phyloP scores from a whole-genome alignment of 2,329 filamentous ascomycete species.

The Apiospora hydei region DNA sequence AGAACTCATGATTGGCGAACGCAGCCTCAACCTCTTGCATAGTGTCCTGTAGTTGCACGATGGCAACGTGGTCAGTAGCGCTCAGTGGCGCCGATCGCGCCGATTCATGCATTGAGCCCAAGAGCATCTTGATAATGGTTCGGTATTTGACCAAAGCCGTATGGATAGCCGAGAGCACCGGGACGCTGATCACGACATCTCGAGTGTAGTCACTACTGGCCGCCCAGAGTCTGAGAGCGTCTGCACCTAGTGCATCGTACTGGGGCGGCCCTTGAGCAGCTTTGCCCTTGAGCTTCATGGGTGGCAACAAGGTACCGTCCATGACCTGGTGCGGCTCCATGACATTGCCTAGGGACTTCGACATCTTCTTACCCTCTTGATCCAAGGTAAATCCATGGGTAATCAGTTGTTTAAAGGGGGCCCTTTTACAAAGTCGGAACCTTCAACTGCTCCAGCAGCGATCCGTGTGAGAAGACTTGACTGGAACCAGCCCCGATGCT shows the following conservation, averaged over 20 bases:
- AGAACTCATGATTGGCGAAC: conserved; percentile 80
- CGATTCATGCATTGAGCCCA: conserved; percentile 73
- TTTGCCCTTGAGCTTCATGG: conserved; percentile 68
- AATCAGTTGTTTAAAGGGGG: conserved; percentile 88
- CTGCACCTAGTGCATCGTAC: conserved; percentile 80
- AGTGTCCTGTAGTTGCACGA: conserved; percentile 74
- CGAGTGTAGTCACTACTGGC: conserved; percentile 90
- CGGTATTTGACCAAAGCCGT: conserved; percentile 84
- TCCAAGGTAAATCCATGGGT: conserved; percentile 97
- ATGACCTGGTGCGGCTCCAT: conserved; percentile 85
- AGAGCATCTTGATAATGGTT: conserved; percentile 87
- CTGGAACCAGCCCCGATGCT: conserved; percentile 98
- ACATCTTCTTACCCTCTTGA: conserved; percentile 94
- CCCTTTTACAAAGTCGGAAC: conserved; percentile 42
- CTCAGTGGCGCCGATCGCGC: conserved; percentile 60
- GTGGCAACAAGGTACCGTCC: conserved; percentile 78
- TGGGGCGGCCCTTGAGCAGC: conserved; percentile 46
- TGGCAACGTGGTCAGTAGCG: conserved; percentile 74
- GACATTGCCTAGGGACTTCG: conserved; percentile 92
- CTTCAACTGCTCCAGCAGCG: conserved; percentile 61
- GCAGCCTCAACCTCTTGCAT: conserved; percentile 69
- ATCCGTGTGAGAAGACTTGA: conserved; percentile 90
- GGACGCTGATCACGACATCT: conserved; percentile 83
- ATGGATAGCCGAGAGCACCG: conserved; percentile 79
- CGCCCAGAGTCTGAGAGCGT: conserved; percentile 89